Evolutionary conservation across 2,329 filamentous ascomycete genomes (phyloP).

Genomic region (Diaporthe citri): DNA sequence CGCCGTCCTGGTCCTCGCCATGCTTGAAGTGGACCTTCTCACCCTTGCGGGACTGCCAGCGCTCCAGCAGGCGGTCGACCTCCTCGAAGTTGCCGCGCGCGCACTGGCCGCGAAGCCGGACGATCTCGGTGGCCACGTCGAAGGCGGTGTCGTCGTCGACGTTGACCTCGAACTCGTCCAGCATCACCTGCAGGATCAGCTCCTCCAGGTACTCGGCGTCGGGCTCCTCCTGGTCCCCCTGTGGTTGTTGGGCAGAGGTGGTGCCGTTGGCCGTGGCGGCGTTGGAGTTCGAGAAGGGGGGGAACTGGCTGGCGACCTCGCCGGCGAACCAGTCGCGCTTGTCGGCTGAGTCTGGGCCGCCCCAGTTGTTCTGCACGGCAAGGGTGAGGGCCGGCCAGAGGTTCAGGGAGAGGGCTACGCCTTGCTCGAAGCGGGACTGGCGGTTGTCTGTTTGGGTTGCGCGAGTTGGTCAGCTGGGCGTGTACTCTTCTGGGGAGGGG

Average conservation of each 20-base stretch:
- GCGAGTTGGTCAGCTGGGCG: background rate
- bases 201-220: constrained; percentile 86
- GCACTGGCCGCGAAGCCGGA: constrained; percentile 75
- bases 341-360: constrained; percentile 83
- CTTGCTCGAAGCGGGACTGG: constrained; percentile 83
- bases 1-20: constrained; percentile 67
- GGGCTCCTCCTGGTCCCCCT: constrained; percentile 59
- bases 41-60: constrained; percentile 73
- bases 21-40: constrained; percentile 70
- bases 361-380: constrained; percentile 89
- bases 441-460: constrained; percentile 59
- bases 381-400: constrained; percentile 90
- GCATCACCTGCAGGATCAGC: constrained; percentile 89
- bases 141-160: constrained; percentile 90
- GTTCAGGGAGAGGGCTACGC: constrained; percentile 85
- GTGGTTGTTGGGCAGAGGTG: constrained; percentile 15
- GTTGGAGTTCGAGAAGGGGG: constrained; percentile 67
- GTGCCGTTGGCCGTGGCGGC: constrained; percentile 38
- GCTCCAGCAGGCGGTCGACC: constrained; percentile 72
- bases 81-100: constrained; percentile 74
- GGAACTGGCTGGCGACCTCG: constrained; percentile 84
- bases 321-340: constrained; percentile 98
- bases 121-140: constrained; percentile 79
- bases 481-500: background rate
- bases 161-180: constrained; percentile 94